phyloP scores from a whole-genome alignment of 441 rosid genomes.

The Populus hybrid region DNA sequence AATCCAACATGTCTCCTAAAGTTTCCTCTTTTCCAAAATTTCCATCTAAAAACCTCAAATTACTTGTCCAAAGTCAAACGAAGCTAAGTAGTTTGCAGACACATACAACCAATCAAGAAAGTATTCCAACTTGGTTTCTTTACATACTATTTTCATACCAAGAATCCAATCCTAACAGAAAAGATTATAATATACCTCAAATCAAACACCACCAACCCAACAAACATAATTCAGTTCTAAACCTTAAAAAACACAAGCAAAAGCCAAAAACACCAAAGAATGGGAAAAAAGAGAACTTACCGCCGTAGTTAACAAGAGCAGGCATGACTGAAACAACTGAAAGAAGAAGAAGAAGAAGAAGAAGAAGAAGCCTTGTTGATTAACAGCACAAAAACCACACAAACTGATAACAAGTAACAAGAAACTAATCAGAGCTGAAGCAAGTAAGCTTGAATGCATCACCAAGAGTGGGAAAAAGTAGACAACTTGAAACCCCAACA shows the following conservation, averaged over 20 bases:
- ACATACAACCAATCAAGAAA: neutral
- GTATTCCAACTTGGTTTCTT: neutral
- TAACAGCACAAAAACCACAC: conserved; percentile 21
- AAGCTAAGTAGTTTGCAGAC: neutral
- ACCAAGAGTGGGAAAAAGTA: conserved; percentile 3
- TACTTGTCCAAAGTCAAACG: neutral
- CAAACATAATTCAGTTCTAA: neutral
- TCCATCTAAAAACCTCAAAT: neutral
- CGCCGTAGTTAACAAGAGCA: conserved; percentile 57
- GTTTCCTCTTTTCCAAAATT: neutral
- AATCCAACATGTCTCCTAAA: neutral
- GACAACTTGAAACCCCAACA: conserved; percentile 40
- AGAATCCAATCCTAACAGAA: neutral
- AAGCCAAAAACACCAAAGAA: neutral
- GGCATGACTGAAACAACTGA: conserved; percentile 45
- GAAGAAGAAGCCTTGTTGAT: neutral
- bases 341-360: conserved; percentile 19
- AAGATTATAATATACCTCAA: neutral
- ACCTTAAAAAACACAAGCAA: neutral
- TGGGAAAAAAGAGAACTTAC: conserved; percentile 28
- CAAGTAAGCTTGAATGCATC: conserved; percentile 42
- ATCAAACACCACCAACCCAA: neutral
- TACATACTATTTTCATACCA: neutral
- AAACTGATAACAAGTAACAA: conserved; percentile 8
- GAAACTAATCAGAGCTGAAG: conserved; percentile 16